These are phyloP conservation scores for Penicillium subrubescens DNA, from an alignment of 495 filamentous ascomycete species.

Conservation along the genomic window DNA sequence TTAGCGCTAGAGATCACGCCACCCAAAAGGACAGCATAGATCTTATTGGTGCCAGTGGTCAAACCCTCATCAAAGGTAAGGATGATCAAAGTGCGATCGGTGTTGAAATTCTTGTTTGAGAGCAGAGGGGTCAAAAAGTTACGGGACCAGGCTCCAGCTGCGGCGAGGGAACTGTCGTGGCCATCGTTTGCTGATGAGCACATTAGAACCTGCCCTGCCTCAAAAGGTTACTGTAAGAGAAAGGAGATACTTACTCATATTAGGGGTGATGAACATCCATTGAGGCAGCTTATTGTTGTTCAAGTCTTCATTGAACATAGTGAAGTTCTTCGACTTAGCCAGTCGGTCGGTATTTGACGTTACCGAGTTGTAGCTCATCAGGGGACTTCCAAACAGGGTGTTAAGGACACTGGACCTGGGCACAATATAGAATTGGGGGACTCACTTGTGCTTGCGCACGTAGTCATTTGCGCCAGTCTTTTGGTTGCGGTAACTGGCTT, in stretches of 20 bases:
- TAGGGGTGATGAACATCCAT: conserved; percentile 15
- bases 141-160: conserved; percentile 10
- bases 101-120: conserved; percentile 11
- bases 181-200: conserved; percentile 11
- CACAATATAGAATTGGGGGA: neutral
- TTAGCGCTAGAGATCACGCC: conserved; percentile 7
- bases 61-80: conserved; percentile 15
- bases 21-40: conserved; percentile 14
- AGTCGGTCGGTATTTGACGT: conserved; percentile 8
- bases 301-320: conserved; percentile 15
- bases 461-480: conserved; percentile 15
- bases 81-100: conserved; percentile 14
- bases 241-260: conserved; percentile 4
- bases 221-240: neutral
- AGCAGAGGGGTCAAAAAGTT: conserved; percentile 16
- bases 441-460: conserved; percentile 14
- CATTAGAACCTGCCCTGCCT: neutral
- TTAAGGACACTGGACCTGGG: neutral
- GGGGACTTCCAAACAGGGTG: neutral
- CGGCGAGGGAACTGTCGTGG: conserved; percentile 13
- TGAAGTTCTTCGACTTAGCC: conserved; percentile 16
- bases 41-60: conserved; percentile 3
- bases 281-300: conserved; percentile 15
- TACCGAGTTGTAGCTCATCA: conserved; percentile 16
- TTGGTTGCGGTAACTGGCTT: conserved; percentile 13